Evolutionary conservation across 2,329 filamentous ascomycete species (phyloP), one percentile per base, ranked within the genome.

Genomic region (Thelonectria olida): DNA sequence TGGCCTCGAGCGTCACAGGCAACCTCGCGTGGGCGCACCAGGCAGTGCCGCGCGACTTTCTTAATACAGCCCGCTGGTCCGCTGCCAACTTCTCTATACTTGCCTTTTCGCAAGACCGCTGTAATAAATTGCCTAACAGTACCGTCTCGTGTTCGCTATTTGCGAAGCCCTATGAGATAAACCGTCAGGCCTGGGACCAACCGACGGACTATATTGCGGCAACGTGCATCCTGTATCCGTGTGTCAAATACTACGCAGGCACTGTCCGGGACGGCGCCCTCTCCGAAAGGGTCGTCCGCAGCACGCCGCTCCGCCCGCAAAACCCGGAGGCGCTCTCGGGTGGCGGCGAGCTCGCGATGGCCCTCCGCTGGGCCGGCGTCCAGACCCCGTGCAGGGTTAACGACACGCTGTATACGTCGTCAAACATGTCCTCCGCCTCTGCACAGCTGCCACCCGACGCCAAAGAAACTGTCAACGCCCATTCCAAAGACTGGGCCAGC

Each of bases 181-280:
- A 5, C 25, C 25, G 6, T 27, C 27, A 7, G 25, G 50, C 49
- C 23, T 54, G 57, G 49, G 13, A 10, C 10, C 8, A 27, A 4
- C 31, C 34, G 8, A 54, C 57, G 19, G 57, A 48, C 42, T 59
- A 54, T 23, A 13, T 54, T 22, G 57, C 57, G 5, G 42, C 57
- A 8, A 28, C 41, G 12, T 59, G 57, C 9, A 49, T 51, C n/a
- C 12, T 59, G 22, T 59, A 59, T 12, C 56, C 56, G 9, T 59
- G 56, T 27, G 47, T 59, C 45, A 54, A 45, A 25, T 36, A 59
- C 56, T 54, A 59, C 15, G 28, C 28, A 4, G 56, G 49, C 17
- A 15, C 15, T 3, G 56, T 59, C 9, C 17, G 23, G 13, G 25
- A 54, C 22, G 50, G 56, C 7, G 34, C 12, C 7, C 49, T 59